Base-by-base conservation (phyloP, 139 green algal species). In the Haematococcus sp. region DNA sequence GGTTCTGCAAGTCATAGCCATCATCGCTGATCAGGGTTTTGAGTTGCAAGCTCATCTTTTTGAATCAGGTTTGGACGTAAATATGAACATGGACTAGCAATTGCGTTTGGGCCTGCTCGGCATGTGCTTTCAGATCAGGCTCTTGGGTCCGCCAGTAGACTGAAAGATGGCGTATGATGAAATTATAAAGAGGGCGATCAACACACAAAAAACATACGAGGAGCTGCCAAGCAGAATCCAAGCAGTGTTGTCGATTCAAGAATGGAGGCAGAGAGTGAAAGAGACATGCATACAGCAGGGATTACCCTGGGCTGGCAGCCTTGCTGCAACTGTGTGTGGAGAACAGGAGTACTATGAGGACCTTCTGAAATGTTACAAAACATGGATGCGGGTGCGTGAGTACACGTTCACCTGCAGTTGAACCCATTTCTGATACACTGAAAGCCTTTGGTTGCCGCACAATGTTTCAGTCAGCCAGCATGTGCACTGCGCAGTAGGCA, bases 261-360 rank as follows among this genome's bases (percentile, higher is more conserved):
- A 90, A 28, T 88, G 81, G 74, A 86, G 81, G 35, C 3, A 5
- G 83, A 98, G 92, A 60, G 89, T 97, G 2, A 94, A 93, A 32
- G 84, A 91, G 32, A 80, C 91, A 43, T 97, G 90, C 83, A 93
- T 97, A 44, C 77, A 91, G 63, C 71, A 83, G 7, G 90, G 93
- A 5, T 77, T 88, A 28, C 33, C 70, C 4, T 98, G 93, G 93
- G 73, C 44, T 1, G 78, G 76, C 5, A 89, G 80, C 43, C 55
- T 88, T 34, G 93, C 92, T 0, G 83, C 58, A 31, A 84, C 81
- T 0, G 87, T 87, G 3, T 89, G 88, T 68, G 32, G 59, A 22
- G 90, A 98, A 80, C 67, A 86, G 32, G 94, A 97, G 7, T 98
- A 98, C 75, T 98, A 98, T 70, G 94, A 98, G 20, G 86, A 92